phyloP scores from a whole-genome alignment of 148 eudicot genomes.

The Arctostaphylos glauca region DNA sequence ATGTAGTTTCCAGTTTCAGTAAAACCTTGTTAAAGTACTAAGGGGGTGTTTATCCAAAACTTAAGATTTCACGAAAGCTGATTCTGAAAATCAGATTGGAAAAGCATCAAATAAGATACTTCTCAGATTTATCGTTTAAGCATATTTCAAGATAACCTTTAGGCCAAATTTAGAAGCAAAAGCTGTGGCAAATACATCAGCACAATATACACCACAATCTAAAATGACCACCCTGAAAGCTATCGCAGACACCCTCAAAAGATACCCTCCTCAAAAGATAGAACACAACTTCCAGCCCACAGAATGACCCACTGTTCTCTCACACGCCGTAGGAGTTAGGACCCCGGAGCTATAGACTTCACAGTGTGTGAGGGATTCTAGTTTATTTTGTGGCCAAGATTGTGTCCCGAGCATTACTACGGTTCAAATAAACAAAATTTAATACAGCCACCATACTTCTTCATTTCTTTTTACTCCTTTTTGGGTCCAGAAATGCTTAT shows the following conservation, averaged over 20 bases:
- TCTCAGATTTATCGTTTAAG: background rate
- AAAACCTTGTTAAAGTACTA: background rate
- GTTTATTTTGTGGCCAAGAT: background rate
- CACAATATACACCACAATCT: background rate
- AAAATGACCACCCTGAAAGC: background rate
- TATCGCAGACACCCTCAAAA: background rate
- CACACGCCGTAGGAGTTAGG: background rate
- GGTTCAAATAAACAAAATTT: background rate
- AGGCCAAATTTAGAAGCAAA: background rate
- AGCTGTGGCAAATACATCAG: background rate
- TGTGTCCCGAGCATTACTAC: background rate
- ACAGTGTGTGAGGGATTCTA: background rate
- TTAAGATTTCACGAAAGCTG: background rate
- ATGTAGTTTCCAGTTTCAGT: background rate
- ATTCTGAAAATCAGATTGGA: background rate
- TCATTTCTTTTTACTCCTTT: background rate
- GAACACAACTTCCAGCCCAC: background rate
- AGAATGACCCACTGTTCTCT: background rate
- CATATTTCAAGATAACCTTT: background rate
- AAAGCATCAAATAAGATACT: background rate
- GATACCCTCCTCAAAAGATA: background rate
- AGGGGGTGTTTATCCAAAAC: background rate
- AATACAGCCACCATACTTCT: background rate
- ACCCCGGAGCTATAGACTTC: background rate
- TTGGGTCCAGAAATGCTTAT: background rate